Conservation (phyloP, 495 filamentous ascomycete genomes). For the Hyaloscypha hepaticicola region DNA sequence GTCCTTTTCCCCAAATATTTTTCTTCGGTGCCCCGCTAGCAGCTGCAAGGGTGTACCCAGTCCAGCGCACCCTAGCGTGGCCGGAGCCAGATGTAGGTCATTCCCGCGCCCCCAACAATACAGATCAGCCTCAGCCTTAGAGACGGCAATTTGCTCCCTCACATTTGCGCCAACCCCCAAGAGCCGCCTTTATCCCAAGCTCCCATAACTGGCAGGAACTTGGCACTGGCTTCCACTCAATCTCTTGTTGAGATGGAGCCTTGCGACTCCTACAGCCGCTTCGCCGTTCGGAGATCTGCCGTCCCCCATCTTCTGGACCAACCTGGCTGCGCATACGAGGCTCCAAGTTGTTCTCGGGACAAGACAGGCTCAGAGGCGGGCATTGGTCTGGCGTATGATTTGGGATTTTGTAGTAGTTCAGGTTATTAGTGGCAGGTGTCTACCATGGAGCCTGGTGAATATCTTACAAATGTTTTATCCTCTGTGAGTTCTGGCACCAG, state of each 20-base stretch:
- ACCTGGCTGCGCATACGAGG: neutral
- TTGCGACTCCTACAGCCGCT: conserved; percentile 20
- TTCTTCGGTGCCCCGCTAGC: too few species aligned
- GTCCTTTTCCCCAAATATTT: too few species aligned
- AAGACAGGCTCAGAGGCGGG: neutral
- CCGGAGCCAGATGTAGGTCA: neutral
- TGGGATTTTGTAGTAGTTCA: neutral
- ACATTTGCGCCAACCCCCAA: conserved; percentile 7
- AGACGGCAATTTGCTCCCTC: neutral
- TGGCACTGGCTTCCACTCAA: neutral
- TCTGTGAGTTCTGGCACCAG: conserved; percentile 23
- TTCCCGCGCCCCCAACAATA: neutral
- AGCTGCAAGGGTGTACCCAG: too few species aligned
- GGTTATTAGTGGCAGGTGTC: neutral
- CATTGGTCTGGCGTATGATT: neutral
- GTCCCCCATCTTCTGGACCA: conserved; percentile 2
- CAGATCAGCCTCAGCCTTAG: neutral
- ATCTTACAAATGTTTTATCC: conserved; percentile 34
- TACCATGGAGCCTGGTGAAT: conserved; percentile 33
- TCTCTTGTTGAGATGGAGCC: conserved; percentile 30
- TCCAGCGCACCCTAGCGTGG: too few species aligned
- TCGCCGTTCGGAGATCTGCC: conserved; percentile 14
- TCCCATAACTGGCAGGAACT: neutral
- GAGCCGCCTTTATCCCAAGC: neutral
- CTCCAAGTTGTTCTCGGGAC: neutral